These are phyloP conservation scores for Seminavis robusta DNA, from an alignment of 108 stramenopile genomes.

Conservation along the genomic window DNA sequence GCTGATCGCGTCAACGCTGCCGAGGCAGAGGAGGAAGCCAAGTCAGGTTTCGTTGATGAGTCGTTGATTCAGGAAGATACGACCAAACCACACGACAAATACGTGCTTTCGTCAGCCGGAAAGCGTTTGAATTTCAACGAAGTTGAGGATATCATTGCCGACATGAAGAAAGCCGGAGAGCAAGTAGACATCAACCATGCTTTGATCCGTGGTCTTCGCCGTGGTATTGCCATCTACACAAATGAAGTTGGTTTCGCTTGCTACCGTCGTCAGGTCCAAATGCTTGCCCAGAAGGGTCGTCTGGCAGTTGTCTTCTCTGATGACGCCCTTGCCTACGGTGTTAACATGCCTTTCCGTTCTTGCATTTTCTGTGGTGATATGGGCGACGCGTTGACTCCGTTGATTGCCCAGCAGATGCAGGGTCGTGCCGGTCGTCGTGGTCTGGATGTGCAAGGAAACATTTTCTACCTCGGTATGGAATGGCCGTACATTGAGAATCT, in stretches of 20 bases:
- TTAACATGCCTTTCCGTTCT: constrained; percentile 99
- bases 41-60: constrained; percentile 86
- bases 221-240: constrained; percentile 99
- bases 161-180: constrained; percentile 93
- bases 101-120: constrained; percentile 87
- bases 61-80: constrained; percentile 89
- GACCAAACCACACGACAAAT: constrained; percentile 95
- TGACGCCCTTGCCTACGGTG: constrained; percentile 97
- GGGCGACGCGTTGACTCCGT: constrained; percentile 86
- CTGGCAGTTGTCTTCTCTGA: constrained; percentile 98
- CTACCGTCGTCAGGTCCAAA: constrained; percentile 96
- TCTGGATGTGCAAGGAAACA: constrained; percentile 99
- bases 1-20: constrained; percentile 84
- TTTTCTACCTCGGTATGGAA: constrained; percentile 96
- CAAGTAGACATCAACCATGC: constrained; percentile 91
- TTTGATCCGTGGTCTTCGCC: constrained; percentile 94
- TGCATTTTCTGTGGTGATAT: constrained; percentile 98
- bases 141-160: constrained; percentile 91
- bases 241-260: constrained; percentile 96
- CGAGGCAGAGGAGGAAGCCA: constrained; percentile 91
- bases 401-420: constrained; percentile 99
- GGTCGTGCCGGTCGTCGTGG: constrained; percentile 98
- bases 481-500: constrained; percentile 95
- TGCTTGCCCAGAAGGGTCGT: constrained; percentile 96
- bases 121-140: constrained; percentile 90